These are phyloP conservation scores for Aureobasidium melanogenum DNA, from an alignment of 2,329 filamentous ascomycete genomes.

Conservation along the genomic window DNA sequence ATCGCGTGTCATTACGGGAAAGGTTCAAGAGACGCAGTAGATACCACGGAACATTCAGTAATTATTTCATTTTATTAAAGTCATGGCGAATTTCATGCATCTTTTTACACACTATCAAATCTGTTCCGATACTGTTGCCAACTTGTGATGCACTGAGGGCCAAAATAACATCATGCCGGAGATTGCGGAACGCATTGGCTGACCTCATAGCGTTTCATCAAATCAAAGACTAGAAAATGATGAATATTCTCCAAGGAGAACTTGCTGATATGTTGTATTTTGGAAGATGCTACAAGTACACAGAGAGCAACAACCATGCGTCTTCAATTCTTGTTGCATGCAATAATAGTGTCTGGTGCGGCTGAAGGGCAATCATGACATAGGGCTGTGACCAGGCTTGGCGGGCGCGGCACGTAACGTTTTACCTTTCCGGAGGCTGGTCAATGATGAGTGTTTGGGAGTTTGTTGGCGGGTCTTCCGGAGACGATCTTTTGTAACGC, in stretches of 20 bases:
- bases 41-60: conserved; percentile 13
- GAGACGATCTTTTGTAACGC: not conserved
- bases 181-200: not conserved
- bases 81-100: conserved; percentile 12
- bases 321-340: not conserved
- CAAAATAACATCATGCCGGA: not conserved
- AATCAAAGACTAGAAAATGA: not conserved
- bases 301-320: not conserved
- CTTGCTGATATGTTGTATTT: not conserved
- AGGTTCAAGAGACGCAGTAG: conserved; percentile 10
- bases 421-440: conserved; percentile 7
- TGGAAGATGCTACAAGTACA: not conserved
- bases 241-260: not conserved
- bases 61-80: conserved; percentile 7
- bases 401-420: not conserved
- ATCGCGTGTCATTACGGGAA: not conserved
- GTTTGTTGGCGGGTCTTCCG: not conserved
- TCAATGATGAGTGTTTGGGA: conserved; percentile 9
- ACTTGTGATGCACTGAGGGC: not conserved
- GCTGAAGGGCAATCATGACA: not conserved
- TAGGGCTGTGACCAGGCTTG: not conserved
- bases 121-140: not conserved
- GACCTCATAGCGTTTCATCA: not conserved
- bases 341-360: too few relatives aligned
- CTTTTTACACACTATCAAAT: not conserved